phyloP scores from a whole-genome alignment of 2,329 filamentous ascomycete genomes.

The Pseudocercospora fuligena region DNA sequence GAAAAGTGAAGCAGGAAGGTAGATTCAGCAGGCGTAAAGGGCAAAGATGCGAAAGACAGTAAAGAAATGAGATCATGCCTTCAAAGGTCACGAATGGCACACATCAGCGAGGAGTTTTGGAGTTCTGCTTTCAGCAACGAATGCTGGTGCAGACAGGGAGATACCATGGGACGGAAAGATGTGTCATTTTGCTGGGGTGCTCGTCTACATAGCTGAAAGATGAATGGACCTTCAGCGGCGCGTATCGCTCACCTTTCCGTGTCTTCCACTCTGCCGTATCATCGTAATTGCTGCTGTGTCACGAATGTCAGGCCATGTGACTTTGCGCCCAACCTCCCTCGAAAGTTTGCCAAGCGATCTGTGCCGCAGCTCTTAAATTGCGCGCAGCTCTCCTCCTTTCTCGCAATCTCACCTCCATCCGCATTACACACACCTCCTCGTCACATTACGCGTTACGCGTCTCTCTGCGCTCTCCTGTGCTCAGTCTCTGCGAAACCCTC shows the following conservation, averaged over 20 bases:
- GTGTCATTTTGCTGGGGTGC: not conserved
- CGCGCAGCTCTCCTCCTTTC: not conserved
- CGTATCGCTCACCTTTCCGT: not conserved
- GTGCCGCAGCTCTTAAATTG: not conserved
- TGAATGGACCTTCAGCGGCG: not conserved
- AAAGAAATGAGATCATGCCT: not conserved
- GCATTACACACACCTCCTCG: not conserved
- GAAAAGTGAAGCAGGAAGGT: not conserved
- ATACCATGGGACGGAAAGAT: not conserved
- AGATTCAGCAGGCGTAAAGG: not conserved
- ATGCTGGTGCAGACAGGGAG: not conserved
- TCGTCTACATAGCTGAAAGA: not conserved
- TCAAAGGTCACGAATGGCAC: not conserved
- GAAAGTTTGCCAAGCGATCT: not conserved
- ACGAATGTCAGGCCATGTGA: not conserved
- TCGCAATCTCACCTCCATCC: not conserved
- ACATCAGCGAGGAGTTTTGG: constrained; percentile 10
- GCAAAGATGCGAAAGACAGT: not conserved
- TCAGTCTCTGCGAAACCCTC: not conserved
- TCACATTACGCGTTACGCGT: not conserved
- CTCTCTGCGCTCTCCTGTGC: not conserved
- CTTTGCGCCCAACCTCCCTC: not conserved
- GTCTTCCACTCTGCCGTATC: not conserved
- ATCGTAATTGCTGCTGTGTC: not conserved
- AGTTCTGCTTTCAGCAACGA: constrained; percentile 1